Evolutionary conservation across 345 rosid genomes (phyloP).

Genomic region (Salix brachista): DNA sequence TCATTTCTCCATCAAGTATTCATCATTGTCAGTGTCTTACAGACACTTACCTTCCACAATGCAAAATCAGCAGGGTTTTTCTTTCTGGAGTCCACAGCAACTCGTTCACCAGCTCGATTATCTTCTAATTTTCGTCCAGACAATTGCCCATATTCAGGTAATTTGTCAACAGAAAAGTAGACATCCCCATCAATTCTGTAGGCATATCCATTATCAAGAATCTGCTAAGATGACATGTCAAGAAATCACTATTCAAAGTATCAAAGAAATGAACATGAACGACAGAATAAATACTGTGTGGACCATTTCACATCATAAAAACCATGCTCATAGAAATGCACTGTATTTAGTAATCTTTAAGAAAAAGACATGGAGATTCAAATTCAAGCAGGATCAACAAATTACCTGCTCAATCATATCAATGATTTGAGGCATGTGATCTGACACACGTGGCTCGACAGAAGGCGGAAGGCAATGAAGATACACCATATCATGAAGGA

Average conservation of each 20-base stretch:
- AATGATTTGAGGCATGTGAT: constrained; percentile 85
- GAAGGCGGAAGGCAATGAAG: constrained; percentile 84
- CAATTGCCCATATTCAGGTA: constrained; percentile 69
- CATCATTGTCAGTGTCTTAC: neutral
- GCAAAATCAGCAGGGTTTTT: constrained; percentile 94
- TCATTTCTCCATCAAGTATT: neutral
- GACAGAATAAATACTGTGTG: neutral
- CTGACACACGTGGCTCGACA: constrained; percentile 81
- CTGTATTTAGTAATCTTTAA: neutral
- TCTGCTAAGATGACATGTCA: constrained; percentile 41
- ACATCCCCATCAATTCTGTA: constrained; percentile 74
- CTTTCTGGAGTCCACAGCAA: constrained; percentile 83
- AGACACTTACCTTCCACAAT: constrained; percentile 70
- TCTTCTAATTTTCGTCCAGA: constrained; percentile 88
- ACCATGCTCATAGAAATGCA: neutral
- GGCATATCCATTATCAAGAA: constrained; percentile 80
- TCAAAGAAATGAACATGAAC: neutral
- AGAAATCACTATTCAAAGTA: constrained; percentile 6
- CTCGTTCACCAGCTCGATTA: constrained; percentile 94
- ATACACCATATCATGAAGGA: constrained; percentile 63
- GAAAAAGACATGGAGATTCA: neutral
- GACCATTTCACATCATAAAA: neutral
- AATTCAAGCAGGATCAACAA: neutral
- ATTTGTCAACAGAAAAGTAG: constrained; percentile 72
- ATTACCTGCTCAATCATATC: constrained; percentile 82